A percentile compares a stretch with the other conserved stretches of the same genome.
phyloP scores from a whole-genome alignment of 78 protist species.

The Chrysochromulina parva region DNA sequence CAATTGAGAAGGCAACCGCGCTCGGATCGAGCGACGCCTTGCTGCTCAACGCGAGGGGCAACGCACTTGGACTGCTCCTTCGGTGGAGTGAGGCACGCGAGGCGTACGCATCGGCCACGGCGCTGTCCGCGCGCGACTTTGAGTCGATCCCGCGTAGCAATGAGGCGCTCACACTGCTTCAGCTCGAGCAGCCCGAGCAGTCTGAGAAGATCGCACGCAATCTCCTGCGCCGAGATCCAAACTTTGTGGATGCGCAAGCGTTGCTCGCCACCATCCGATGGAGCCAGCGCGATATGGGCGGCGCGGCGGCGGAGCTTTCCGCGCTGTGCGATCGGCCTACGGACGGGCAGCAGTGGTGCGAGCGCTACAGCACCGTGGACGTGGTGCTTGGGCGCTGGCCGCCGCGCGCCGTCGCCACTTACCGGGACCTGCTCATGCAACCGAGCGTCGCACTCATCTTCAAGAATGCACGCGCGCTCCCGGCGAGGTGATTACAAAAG shows the following conservation, averaged over 20 bases:
- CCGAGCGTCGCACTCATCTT: background rate
- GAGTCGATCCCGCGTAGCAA: background rate
- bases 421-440: background rate
- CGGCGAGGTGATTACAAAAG: too few relatives aligned
- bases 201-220: background rate
- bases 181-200: background rate
- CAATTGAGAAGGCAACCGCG: background rate
- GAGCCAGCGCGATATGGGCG: background rate
- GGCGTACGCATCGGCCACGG: background rate
- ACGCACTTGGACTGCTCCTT: background rate
- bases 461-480: too few relatives aligned
- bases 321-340: background rate
- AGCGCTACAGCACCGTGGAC: background rate
- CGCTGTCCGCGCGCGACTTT: background rate
- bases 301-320: background rate
- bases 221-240: background rate
- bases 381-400: conserved; percentile 10
- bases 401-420: background rate
- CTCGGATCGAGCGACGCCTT: background rate
- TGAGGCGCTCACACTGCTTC: background rate
- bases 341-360: background rate
- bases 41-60: background rate
- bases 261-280: background rate
- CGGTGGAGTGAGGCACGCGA: background rate
- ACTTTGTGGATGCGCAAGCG: background rate